Conservation (phyloP, 1,139 yeast genomes). For the Candida glucosophila region DNA sequence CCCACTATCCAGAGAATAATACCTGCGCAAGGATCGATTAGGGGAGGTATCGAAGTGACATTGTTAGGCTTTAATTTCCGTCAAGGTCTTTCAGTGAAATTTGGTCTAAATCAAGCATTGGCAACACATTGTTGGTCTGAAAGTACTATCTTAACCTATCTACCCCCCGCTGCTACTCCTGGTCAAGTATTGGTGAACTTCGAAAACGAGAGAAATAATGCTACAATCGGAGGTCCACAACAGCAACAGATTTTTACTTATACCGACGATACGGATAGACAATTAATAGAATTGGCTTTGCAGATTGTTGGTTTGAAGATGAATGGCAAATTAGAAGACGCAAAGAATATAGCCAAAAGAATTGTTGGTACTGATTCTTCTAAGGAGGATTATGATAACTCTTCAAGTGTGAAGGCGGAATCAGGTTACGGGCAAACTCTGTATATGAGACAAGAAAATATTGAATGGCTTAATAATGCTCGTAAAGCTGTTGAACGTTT, state of each 20-base stretch:
- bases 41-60: conserved; percentile 95
- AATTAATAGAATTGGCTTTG: conserved; percentile 81
- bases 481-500: conserved; percentile 42
- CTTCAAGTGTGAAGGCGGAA: conserved; percentile 1
- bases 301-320: conserved; percentile 92
- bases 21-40: conserved; percentile 89
- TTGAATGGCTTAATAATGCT: conserved; percentile 44
- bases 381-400: conserved; percentile 1
- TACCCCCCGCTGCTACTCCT: conserved; percentile 82
- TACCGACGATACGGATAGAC: conserved; percentile 87
- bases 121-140: conserved; percentile 97
- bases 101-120: conserved; percentile 75
- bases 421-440: too few species aligned
- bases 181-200: conserved; percentile 90
- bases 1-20: conserved; percentile 77
- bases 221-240: conserved; percentile 27
- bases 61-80: conserved; percentile 79
- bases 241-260: conserved; percentile 67
- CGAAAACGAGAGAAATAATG: conserved; percentile 34
- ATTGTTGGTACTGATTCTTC: conserved; percentile 55
- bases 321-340: conserved; percentile 92
- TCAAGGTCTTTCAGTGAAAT: conserved; percentile 73
- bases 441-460: conserved; percentile 13
- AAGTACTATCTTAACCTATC: conserved; percentile 82
- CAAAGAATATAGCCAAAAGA: conserved; percentile 79